These are phyloP conservation scores for Pythium phragmitis DNA, from an alignment of 352 stramenopile genomes.

Conservation along the genomic window DNA sequence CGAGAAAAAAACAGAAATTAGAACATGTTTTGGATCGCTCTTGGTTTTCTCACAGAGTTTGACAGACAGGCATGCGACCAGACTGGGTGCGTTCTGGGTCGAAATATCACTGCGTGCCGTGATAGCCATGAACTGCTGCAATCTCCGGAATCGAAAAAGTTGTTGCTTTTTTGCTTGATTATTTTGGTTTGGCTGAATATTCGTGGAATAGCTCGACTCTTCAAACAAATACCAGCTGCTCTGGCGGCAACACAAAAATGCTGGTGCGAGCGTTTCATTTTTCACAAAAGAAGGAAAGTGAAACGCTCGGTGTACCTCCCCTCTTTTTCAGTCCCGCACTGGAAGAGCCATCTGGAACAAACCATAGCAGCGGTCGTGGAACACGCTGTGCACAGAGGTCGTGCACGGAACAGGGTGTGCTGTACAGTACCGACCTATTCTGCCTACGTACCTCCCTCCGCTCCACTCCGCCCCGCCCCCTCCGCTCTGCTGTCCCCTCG, in stretches of 20 bases:
- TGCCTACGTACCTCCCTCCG: conserved; percentile 8
- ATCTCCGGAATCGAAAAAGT: conserved; percentile 12
- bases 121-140: neutral
- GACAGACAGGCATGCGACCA: neutral
- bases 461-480: conserved; percentile 2
- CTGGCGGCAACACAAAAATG: conserved; percentile 16
- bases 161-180: neutral
- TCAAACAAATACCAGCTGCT: conserved; percentile 25
- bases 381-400: no score
- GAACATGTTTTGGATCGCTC: neutral
- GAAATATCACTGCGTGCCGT: neutral
- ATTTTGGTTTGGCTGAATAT: conserved; percentile 17
- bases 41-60: neutral
- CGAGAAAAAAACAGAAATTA: conserved; percentile 6
- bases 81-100: conserved; percentile 5
- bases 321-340: conserved; percentile 1
- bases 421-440: neutral
- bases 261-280: conserved; percentile 29
- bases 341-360: conserved; percentile 10
- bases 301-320: conserved; percentile 20
- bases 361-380: conserved; percentile 10
- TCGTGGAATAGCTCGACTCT: conserved; percentile 21
- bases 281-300: conserved; percentile 10
- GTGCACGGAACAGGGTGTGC: neutral
- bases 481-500: neutral